These are phyloP conservation scores for Populus pruinosa DNA, from an alignment of 345 rosid species.

Conservation along the genomic window DNA sequence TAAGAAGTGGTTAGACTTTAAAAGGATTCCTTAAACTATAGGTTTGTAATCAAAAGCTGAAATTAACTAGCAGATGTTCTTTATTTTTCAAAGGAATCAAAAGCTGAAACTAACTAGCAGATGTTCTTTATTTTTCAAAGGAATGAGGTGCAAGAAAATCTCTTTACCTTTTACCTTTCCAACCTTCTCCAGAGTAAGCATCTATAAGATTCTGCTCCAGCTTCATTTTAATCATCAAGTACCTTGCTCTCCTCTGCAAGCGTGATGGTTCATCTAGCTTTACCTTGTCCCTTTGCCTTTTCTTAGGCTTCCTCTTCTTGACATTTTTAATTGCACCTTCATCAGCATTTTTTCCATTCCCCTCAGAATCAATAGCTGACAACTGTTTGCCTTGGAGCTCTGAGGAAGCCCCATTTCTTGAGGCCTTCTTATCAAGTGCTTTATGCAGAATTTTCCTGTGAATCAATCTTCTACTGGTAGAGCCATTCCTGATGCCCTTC, in stretches of 20 bases:
- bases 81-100: neutral
- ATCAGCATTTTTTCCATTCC: constrained; percentile 24
- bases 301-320: constrained; percentile 52
- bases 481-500: constrained; percentile 24
- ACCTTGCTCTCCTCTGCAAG: constrained; percentile 86
- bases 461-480: constrained; percentile 14
- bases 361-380: constrained; percentile 10
- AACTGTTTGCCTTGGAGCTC: constrained; percentile 16
- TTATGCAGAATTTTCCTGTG: constrained; percentile 17
- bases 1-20: neutral
- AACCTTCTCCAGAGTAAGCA: constrained; percentile 94
- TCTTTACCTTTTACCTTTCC: constrained; percentile 98
- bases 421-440: constrained; percentile 20
- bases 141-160: neutral
- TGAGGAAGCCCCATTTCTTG: constrained; percentile 25
- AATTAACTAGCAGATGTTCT: neutral
- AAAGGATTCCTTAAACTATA: neutral
- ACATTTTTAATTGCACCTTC: constrained; percentile 33
- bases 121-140: neutral
- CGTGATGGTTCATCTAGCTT: constrained; percentile 71
- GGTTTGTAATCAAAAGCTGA: neutral
- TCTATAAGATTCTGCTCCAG: constrained; percentile 96
- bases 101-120: neutral
- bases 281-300: constrained; percentile 39
- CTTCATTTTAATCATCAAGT: constrained; percentile 86